Evolutionary conservation across 345 rosid genomes (phyloP), one percentile per base, ranked within the genome.

Genomic region (Capsella bursapastoris): DNA sequence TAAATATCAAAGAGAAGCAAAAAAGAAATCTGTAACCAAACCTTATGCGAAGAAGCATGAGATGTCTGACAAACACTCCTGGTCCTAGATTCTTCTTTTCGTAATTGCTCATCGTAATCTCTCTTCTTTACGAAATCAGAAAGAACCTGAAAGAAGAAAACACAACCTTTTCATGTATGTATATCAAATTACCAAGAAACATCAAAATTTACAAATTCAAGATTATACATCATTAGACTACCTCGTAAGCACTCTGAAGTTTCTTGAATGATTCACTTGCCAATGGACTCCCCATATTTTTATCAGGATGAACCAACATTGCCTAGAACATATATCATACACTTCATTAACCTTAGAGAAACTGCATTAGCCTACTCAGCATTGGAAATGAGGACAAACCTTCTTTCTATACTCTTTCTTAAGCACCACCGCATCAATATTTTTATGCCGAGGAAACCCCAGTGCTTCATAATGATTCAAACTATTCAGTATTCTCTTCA

Each of bases 241-340:
- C 99, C 98, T 95, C 99, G 66, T 85, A 92, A 74, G 98, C 99
- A 81, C 94, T 87, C 65, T 92, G 98, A 75, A 95, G 88, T 86
- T 92, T 95, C 89, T 95, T 95, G 80, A 96, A 96, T 18, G 99
- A 92, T 76, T 96, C 99, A 73, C 99, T 92, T 27, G 98, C 98
- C 34, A 85, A 74, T 41, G 94, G 83, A 82, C 88, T 96, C 70
- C 99, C 98, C 97, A 86, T 86, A 73, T 96, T 96, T 80, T 96
- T 96, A 85, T 92, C 99, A 6, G 99, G 99, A 88, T 96, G 99
- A 60, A 96, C 99, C 81, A 92, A 85, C 98, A 89, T 95, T 59
- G 99, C 99, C 99, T 95, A 79, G 14, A 53, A 65, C 25, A 77
- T n/a, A 70, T n/a, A 68, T 32, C 48, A 66, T 14, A 66, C 18